Conservation (phyloP, 176 grass and related monocot species). For the Rhynchospora pubera region DNA sequence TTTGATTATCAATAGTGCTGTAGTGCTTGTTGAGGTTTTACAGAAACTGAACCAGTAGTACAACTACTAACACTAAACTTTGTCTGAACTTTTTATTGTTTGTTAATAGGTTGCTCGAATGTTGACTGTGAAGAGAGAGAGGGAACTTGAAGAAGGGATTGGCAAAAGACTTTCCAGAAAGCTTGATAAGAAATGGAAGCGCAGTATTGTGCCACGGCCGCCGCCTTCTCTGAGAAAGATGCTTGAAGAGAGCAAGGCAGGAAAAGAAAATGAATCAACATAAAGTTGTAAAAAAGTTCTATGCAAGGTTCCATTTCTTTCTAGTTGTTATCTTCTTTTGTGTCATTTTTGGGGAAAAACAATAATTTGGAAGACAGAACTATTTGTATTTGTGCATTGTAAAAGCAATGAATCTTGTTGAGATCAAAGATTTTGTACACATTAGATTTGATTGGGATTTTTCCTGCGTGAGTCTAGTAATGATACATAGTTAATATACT, state of each 20-base stretch:
- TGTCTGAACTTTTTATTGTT: neutral
- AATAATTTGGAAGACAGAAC: conserved; percentile 28
- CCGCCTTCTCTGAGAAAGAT: conserved; percentile 85
- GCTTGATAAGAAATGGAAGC: conserved; percentile 98
- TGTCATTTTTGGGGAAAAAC: conserved; percentile 24
- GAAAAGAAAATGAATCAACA: conserved; percentile 33
- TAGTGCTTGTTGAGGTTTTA: neutral
- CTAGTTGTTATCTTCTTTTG: conserved; percentile 21
- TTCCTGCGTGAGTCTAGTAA: neutral
- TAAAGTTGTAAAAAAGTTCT: conserved; percentile 20
- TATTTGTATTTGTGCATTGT: conserved; percentile 8
- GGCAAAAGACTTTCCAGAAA: conserved; percentile 92
- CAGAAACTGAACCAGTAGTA: neutral
- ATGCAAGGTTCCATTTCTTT: conserved; percentile 40
- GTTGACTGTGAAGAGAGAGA: conserved; percentile 92
- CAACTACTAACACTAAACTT: neutral
- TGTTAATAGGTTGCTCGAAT: conserved; percentile 73
- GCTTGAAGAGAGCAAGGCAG: conserved; percentile 51
- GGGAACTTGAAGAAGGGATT: conserved; percentile 88
- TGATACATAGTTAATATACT: neutral
- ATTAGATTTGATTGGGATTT: neutral
- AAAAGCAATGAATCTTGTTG: conserved; percentile 1
- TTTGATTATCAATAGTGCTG: neutral
- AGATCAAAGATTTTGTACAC: neutral
- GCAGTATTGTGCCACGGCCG: conserved; percentile 70